phyloP scores from a whole-genome alignment of 139 green algal species.

The Volvox reticuliferus region DNA sequence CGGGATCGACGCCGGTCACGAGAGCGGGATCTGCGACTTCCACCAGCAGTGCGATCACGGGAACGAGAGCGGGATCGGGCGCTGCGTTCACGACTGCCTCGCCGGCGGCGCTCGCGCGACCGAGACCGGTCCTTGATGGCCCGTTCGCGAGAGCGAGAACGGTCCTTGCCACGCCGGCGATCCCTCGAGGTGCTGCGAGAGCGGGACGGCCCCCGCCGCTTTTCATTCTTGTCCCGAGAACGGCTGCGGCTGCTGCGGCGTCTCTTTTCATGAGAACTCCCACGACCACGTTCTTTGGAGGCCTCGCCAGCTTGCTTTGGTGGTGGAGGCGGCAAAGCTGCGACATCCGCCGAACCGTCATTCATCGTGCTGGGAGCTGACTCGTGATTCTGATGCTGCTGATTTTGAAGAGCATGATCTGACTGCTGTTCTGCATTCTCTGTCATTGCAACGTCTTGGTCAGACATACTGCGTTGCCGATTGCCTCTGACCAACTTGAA shows the following conservation, averaged over 20 bases:
- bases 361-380: neutral
- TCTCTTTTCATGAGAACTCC: conserved; percentile 20
- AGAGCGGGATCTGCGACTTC: neutral
- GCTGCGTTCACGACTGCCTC: conserved; percentile 36
- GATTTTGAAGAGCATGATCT: neutral
- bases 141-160: conserved; percentile 25
- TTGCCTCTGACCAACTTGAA: too few relatives aligned
- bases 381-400: neutral
- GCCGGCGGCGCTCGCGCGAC: conserved; percentile 27
- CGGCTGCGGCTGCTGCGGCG: conserved; percentile 36
- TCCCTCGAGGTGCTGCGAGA: conserved; percentile 34
- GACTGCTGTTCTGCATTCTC: neutral
- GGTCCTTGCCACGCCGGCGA: conserved; percentile 25
- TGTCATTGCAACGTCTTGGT: neutral
- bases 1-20: conserved; percentile 11
- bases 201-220: conserved; percentile 5
- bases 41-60: neutral
- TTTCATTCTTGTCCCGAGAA: conserved; percentile 13
- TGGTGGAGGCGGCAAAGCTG: conserved; percentile 19
- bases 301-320: neutral
- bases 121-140: conserved; percentile 29
- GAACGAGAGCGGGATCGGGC: conserved; percentile 25
- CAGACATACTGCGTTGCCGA: neutral
- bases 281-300: conserved; percentile 25
- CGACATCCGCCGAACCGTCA: neutral